Conservation (phyloP, 257 asterid species). For the Penstemon barbatus region DNA sequence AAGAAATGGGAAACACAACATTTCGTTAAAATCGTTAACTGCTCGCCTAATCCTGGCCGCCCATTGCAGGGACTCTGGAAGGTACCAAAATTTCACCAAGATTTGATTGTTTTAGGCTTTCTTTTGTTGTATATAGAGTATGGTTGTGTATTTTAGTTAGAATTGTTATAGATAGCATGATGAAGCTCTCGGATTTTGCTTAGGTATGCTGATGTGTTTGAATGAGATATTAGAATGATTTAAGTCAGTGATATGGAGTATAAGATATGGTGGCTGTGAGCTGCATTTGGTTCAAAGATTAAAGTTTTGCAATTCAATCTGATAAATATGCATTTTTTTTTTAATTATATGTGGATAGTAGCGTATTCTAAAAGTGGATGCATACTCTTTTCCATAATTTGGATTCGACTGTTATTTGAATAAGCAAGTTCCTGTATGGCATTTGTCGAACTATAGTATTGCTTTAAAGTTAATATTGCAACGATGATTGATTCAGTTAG, state of each 20-base stretch:
- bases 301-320: slow-evolving; percentile 9
- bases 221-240: neutral
- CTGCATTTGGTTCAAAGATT: slow-evolving; percentile 9
- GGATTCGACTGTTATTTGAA: neutral
- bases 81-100: slow-evolving; percentile 40
- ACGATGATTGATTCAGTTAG: neutral
- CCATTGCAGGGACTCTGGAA: slow-evolving; percentile 98
- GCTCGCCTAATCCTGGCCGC: slow-evolving; percentile 61
- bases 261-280: slow-evolving; percentile 2
- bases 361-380: neutral
- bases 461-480: slow-evolving; percentile 2
- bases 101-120: neutral
- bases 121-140: neutral
- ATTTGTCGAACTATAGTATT: slow-evolving; percentile 5
- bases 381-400: slow-evolving; percentile 5
- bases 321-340: neutral
- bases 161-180: neutral
- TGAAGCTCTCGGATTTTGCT: neutral
- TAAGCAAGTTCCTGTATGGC: neutral
- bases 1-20: slow-evolving; percentile 73
- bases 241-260: neutral
- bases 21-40: slow-evolving; percentile 70
- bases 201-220: neutral
- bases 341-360: neutral
- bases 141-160: neutral